phyloP scores from a whole-genome alignment of 2,329 filamentous ascomycete genomes.

The Penicillium sp. region DNA sequence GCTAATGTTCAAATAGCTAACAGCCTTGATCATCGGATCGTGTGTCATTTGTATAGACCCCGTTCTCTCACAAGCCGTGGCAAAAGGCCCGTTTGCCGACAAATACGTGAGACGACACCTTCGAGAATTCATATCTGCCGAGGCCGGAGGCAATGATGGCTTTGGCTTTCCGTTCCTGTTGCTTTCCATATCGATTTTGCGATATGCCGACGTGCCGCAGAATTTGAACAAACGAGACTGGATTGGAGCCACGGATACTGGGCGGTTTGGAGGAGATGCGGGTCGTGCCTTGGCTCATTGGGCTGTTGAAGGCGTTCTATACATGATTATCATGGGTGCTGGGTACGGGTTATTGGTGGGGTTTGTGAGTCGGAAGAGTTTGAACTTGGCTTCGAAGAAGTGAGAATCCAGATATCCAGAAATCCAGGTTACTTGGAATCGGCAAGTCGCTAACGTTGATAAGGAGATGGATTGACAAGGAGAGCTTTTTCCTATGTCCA shows the following conservation, averaged over 20 bases:
- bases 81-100: constrained; percentile 59
- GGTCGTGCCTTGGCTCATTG: constrained; percentile 53
- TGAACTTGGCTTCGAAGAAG: constrained; percentile 40
- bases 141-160: constrained; percentile 59
- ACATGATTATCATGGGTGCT: constrained; percentile 52
- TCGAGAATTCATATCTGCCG: constrained; percentile 58
- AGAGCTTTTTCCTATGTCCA: constrained; percentile 52
- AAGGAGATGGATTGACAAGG: constrained; percentile 53
- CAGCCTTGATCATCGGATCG: constrained; percentile 55
- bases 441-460: constrained; percentile 10
- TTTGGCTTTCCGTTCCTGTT: constrained; percentile 60
- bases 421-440: background rate
- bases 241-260: constrained; percentile 41
- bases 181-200: constrained; percentile 54
- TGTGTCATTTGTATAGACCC: constrained; percentile 60
- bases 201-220: constrained; percentile 43
- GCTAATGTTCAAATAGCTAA: constrained; percentile 32
- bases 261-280: constrained; percentile 50
- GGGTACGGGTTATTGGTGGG: constrained; percentile 52
- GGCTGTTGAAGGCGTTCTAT: constrained; percentile 57
- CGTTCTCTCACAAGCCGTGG: constrained; percentile 58
- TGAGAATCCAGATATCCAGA: too few species aligned
- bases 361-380: constrained; percentile 43
- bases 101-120: constrained; percentile 56
- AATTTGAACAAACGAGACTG: constrained; percentile 22